Evolutionary conservation across 129 eudicot species (phyloP).

Genomic region (Scalesia atractyloides): DNA sequence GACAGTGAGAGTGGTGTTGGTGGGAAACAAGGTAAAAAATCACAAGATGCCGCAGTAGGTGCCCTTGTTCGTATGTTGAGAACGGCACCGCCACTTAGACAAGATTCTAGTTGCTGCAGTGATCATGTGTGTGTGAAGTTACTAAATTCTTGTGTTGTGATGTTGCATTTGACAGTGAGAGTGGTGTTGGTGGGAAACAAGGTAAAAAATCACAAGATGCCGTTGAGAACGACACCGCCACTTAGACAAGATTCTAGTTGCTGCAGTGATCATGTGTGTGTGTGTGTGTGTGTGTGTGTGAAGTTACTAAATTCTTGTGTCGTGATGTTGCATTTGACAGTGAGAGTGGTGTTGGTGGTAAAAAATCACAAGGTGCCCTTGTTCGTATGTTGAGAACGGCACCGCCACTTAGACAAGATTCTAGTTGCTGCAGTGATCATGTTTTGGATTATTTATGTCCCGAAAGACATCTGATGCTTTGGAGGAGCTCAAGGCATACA

Average conservation of each 20-base stretch:
- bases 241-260: slow-evolving; percentile 75
- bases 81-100: slow-evolving; percentile 92
- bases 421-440: slow-evolving; percentile 54
- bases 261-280: slow-evolving; percentile 39
- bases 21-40: slow-evolving; percentile 53
- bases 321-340: slow-evolving; percentile 42
- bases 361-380: slow-evolving; percentile 91
- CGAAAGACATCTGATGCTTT: slow-evolving; percentile 87
- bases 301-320: slow-evolving; percentile 19
- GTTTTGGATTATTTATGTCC: slow-evolving; percentile 51
- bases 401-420: slow-evolving; percentile 84
- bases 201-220: slow-evolving; percentile 85
- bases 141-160: slow-evolving; percentile 18
- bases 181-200: slow-evolving; percentile 49
- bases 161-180: slow-evolving; percentile 47
- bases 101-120: slow-evolving; percentile 64
- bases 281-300: not conserved
- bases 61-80: slow-evolving; percentile 94
- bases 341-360: slow-evolving; percentile 53
- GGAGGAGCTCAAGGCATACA: slow-evolving; percentile 88
- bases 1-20: slow-evolving; percentile 61
- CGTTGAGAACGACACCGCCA: slow-evolving; percentile 95
- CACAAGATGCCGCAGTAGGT: slow-evolving; percentile 93
- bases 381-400: slow-evolving; percentile 94
- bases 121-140: slow-evolving; percentile 29